Base-by-base conservation (phyloP, 495 filamentous ascomycete genomes). In the Penicillium taxi region DNA sequence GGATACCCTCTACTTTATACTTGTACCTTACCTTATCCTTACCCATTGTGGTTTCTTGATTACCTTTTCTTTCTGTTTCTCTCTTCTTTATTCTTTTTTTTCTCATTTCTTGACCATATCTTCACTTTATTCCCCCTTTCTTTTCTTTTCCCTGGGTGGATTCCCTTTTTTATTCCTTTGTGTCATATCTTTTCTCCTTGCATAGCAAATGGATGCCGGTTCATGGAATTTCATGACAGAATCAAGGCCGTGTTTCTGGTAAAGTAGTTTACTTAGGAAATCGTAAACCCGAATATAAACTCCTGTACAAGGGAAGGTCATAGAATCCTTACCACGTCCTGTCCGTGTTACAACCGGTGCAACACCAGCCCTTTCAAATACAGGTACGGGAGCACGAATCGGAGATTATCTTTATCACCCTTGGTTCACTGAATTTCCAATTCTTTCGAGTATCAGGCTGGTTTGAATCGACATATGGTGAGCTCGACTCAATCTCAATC, bases 1-100 rank as follows among this genome's bases (percentile, higher is more conserved):
- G 45, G 45, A 53, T 58, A 56, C 50, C 47, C 48, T 43, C 46
- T 48, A 32, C 35, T 45, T 52, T 33, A 22, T 47, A 20, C 23
- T 19, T 26, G 13, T 30, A 15, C 25, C 17, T 35, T 19, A 27
- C 12, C 19, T 37, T 23, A 32, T 45, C 26, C 18, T 22, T 26
- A 33, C 30, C 33, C 31, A 15, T 17, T 25, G 34, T 40, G 37
- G 25, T 11, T 41, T 43, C 14, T 35, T 36, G 41, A 28, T 33
- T 29, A 37, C 35, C 34, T 39, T 39, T 29, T 14, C 32, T 20
- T 39, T 32, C 26, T 34, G 42, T 26, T 32, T 32, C 27, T 18
- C 2, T 19, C 8, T 22, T 17, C 18, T 27, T n/a, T n/a, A n/a
- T 37, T 35, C 25, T 39, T 23, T 20, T 21, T 36, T 26, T 42